phyloP scores from a whole-genome alignment of 2,329 filamentous ascomycete species.

The Botrytis aclada region DNA sequence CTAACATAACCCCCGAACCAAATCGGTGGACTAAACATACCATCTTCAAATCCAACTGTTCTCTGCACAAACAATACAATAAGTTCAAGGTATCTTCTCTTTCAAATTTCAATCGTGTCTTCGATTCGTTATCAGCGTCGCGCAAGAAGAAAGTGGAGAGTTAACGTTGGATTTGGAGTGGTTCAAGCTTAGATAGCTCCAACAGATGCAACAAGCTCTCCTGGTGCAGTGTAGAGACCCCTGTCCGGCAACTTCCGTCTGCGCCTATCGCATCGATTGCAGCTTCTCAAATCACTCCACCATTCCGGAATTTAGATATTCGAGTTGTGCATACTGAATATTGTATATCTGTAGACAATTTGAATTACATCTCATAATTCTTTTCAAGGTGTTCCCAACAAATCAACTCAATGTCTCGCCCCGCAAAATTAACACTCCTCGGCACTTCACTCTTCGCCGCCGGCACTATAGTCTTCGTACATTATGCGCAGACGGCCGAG shows the following conservation, averaged over 20 bases:
- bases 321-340: background rate
- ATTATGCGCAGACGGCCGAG: constrained; percentile 83
- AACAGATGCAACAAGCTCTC: constrained; percentile 28
- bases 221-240: constrained; percentile 21
- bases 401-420: constrained; percentile 68
- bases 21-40: constrained; percentile 22
- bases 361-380: background rate
- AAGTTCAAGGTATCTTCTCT: constrained; percentile 9
- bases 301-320: background rate
- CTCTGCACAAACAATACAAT: constrained; percentile 5
- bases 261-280: constrained; percentile 9
- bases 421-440: constrained; percentile 81
- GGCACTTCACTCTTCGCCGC: constrained; percentile 74
- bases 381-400: background rate
- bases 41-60: constrained; percentile 29
- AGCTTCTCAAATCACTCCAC: constrained; percentile 8
- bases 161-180: constrained; percentile 15
- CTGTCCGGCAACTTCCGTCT: constrained; percentile 30
- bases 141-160: constrained; percentile 17
- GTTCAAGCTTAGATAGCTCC: constrained; percentile 22
- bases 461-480: constrained; percentile 78
- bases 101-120: constrained; percentile 20
- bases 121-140: constrained; percentile 14
- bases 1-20: background rate
- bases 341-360: background rate